These are phyloP conservation scores for Orbilia ellipsospora DNA, from an alignment of 2,329 filamentous ascomycete species.

Conservation along the genomic window DNA sequence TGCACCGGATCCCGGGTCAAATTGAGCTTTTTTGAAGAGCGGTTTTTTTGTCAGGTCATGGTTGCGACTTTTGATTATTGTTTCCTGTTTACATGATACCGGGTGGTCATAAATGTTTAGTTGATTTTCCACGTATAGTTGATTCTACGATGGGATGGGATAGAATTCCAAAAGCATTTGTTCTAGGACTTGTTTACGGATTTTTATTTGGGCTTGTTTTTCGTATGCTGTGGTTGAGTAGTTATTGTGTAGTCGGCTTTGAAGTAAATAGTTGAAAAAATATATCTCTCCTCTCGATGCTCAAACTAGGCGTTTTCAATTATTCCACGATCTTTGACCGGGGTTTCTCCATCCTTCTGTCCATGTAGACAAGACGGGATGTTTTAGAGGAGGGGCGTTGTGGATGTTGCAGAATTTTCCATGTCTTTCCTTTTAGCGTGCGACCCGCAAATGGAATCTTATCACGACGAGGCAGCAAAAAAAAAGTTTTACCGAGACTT, in stretches of 20 bases:
- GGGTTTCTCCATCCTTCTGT: neutral
- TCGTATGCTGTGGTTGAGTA: slow-evolving; percentile 1
- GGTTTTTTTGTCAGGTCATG: neutral
- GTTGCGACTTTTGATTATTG: too few species aligned
- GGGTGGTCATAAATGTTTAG: slow-evolving; percentile 11
- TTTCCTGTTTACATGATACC: too few species aligned
- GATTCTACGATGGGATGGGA: slow-evolving; percentile 21
- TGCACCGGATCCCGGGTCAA: slow-evolving; percentile 46
- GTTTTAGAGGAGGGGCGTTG: slow-evolving; percentile 28
- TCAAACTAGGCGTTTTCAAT: neutral
- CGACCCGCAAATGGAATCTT: slow-evolving; percentile 48
- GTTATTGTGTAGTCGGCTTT: neutral
- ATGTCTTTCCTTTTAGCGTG: slow-evolving; percentile 50
- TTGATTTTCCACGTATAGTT: neutral
- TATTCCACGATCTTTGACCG: too few species aligned
- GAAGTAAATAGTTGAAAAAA: slow-evolving; percentile 9
- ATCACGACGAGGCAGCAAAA: slow-evolving; percentile 25
- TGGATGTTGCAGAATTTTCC: slow-evolving; percentile 55
- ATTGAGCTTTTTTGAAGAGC: slow-evolving; percentile 18
- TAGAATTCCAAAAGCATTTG: slow-evolving; percentile 45
- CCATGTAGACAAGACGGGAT: neutral
- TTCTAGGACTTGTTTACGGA: slow-evolving; percentile 8
- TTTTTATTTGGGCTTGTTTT: neutral
- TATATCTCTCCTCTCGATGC: slow-evolving; percentile 30
- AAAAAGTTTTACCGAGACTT: slow-evolving; percentile 54